Conservation (phyloP, 345 rosid genomes). For the Eucalyptus polybractea region DNA sequence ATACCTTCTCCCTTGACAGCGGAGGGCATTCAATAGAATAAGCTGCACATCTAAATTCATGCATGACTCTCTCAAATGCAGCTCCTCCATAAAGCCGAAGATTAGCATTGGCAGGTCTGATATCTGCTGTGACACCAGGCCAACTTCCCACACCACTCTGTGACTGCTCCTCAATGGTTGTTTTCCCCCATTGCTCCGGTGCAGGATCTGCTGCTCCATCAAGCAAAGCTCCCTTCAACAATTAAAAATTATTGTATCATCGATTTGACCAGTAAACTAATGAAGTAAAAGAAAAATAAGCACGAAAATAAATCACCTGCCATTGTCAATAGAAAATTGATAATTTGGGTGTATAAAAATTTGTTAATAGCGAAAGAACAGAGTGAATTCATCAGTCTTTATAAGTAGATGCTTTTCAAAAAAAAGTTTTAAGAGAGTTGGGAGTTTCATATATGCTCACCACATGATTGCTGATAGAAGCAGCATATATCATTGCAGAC, state of each 20-base stretch:
- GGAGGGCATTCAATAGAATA: conserved; percentile 93
- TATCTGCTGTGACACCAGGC: conserved; percentile 71
- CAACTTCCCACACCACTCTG: conserved; percentile 90
- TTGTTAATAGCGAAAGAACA: not conserved
- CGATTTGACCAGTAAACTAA: not conserved
- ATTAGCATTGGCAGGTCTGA: conserved; percentile 85
- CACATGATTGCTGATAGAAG: conserved; percentile 83
- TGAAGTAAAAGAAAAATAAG: not conserved
- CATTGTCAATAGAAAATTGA: not conserved
- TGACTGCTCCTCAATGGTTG: conserved; percentile 71
- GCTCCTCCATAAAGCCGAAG: conserved; percentile 98
- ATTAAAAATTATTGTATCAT: not conserved
- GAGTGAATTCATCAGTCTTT: not conserved
- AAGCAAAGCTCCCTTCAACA: conserved; percentile 63
- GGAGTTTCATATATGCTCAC: conserved; percentile 20
- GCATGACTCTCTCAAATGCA: conserved; percentile 93
- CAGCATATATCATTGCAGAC: conserved; percentile 76
- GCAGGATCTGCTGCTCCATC: conserved; percentile 99
- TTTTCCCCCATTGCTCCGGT: conserved; percentile 97
- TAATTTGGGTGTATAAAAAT: not conserved
- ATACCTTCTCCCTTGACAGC: conserved; percentile 91
- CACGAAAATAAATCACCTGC: not conserved
- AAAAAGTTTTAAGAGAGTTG: not conserved
- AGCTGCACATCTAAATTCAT: conserved; percentile 91
- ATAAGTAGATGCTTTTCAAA: not conserved